Base-by-base conservation (phyloP, 2,329 filamentous ascomycete species). In the Pseudodiploospora longispora region DNA sequence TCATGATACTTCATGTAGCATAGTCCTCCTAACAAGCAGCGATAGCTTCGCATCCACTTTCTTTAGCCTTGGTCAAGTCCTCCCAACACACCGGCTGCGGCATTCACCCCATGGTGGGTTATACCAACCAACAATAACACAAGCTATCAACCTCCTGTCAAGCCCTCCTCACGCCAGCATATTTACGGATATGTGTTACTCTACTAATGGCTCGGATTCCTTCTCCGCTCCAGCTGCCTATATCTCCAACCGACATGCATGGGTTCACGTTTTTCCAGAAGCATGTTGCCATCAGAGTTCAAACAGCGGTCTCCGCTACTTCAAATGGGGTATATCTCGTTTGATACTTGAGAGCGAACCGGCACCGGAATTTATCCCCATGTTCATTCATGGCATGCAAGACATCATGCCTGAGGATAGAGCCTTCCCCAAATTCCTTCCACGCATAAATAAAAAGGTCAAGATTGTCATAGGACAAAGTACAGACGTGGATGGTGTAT, bases 221-320 rank as follows among this genome's bases (percentile, higher is more conserved):
- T 85, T 87, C 60, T 70, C 76, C 1, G 77, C 87, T 0, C 88
- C 89, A 1, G 82, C 87, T 2, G 76, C 81, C 39, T 90, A 85
- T 60, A 63, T 78, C 2, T 74, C 67, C 50, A 82, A 88, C 55
- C 80, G 79, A 38, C 76, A 86, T 62, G 79, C 80, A 37, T 98
- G 93, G 93, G 72, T 98, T 4, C 93, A 98, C 64, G 84, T 97
- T 43, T 97, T 97, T 63, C 93, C 93, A 9, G 93, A 98, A 66
- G 93, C 89, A 39, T 88, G 86, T 63, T 88, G 95, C 38, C 90
- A 97, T 64, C 93, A 98, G 67, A 82, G 88, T 52, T 77, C 84
- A 1, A 71, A 81, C 36, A 80, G 82, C 55, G 80, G 83, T 6
- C 83, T 97, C 73, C 85, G 93, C 30, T 98, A 98, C 68, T 97